A percentile compares a stretch with the other conserved stretches of the same genome.
phyloP scores from a whole-genome alignment of 768 basidiomycete genomes.

The Podaxis sp. region DNA sequence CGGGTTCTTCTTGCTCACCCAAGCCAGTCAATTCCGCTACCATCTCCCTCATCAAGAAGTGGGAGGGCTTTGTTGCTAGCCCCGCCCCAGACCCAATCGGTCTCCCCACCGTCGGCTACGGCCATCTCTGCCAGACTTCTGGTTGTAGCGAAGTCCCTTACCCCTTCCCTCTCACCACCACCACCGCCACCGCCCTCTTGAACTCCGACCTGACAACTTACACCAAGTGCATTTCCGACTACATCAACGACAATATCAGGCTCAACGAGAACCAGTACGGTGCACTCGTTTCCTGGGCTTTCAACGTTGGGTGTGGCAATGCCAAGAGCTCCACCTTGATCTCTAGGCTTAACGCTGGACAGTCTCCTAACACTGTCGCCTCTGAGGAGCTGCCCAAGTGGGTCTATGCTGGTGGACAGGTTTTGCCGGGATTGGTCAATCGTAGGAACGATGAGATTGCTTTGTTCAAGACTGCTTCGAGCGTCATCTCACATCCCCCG shows the following conservation, averaged over 20 bases:
- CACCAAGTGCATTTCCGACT: slow-evolving; percentile 24
- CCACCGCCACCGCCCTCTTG: slow-evolving; percentile 28
- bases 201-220: slow-evolving; percentile 22
- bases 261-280: slow-evolving; percentile 34
- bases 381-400: slow-evolving; percentile 31
- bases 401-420: slow-evolving; percentile 26
- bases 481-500: slow-evolving; percentile 25
- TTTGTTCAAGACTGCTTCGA: slow-evolving; percentile 30
- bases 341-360: slow-evolving; percentile 27
- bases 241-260: slow-evolving; percentile 20
- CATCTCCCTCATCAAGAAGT: slow-evolving; percentile 27
- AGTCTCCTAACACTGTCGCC: slow-evolving; percentile 30
- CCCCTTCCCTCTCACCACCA: slow-evolving; percentile 30
- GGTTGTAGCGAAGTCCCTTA: slow-evolving; percentile 33
- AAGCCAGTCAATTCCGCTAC: slow-evolving; percentile 28
- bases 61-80: slow-evolving; percentile 33
- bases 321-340: slow-evolving; percentile 26
- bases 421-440: slow-evolving; percentile 25
- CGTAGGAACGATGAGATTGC: slow-evolving; percentile 27
- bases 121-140: slow-evolving; percentile 29
- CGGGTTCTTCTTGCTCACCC: slow-evolving; percentile 15
- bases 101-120: slow-evolving; percentile 35
- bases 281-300: slow-evolving; percentile 29
- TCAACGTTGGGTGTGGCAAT: slow-evolving; percentile 29
- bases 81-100: slow-evolving; percentile 35